A percentile compares a stretch with the other conserved stretches of the same genome.
phyloP scores from a whole-genome alignment of 306 rosid species.

The Bauhinia variegata region DNA sequence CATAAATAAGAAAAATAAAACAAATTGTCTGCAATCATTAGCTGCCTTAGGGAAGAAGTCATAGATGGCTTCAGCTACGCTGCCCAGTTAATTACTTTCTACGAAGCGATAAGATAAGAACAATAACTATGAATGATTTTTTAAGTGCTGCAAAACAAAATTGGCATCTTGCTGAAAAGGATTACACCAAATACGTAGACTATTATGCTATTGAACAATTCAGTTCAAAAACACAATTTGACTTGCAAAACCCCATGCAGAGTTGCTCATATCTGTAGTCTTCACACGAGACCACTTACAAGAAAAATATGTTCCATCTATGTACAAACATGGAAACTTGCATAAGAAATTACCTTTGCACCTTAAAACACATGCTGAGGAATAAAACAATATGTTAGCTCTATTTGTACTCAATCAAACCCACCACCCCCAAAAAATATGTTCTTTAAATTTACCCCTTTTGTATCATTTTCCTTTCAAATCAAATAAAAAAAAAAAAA shows the following conservation, averaged over 20 bases:
- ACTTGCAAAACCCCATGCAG: too few relatives aligned
- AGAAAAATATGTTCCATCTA: constrained; percentile 35
- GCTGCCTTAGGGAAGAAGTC: too few relatives aligned
- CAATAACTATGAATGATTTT: too few relatives aligned
- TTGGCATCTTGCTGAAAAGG: too few relatives aligned
- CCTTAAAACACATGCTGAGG: constrained; percentile 48
- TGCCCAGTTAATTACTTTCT: too few relatives aligned
- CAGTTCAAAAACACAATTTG: not conserved
- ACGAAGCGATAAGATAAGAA: too few relatives aligned
- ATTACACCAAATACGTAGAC: constrained; percentile 31
- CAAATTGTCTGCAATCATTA: too few relatives aligned
- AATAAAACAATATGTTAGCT: constrained; percentile 51
- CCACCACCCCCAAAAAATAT: constrained; percentile 23
- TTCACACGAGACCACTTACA: constrained; percentile 49
- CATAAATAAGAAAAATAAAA: not conserved
- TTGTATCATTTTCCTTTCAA: constrained; percentile 42
- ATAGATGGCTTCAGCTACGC: too few relatives aligned
- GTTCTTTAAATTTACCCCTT: constrained; percentile 29
- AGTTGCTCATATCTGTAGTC: constrained; percentile 29
- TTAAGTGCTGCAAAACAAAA: too few relatives aligned
- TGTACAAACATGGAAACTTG: constrained; percentile 44
- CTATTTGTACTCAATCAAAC: constrained; percentile 38
- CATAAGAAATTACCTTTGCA: constrained; percentile 45
- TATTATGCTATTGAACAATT: not conserved
- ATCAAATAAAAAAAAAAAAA: constrained; percentile 24